These are phyloP conservation scores for Coemansia sp. DNA, from an alignment of 192 early-diverging fungal genomes.

Conservation along the genomic window DNA sequence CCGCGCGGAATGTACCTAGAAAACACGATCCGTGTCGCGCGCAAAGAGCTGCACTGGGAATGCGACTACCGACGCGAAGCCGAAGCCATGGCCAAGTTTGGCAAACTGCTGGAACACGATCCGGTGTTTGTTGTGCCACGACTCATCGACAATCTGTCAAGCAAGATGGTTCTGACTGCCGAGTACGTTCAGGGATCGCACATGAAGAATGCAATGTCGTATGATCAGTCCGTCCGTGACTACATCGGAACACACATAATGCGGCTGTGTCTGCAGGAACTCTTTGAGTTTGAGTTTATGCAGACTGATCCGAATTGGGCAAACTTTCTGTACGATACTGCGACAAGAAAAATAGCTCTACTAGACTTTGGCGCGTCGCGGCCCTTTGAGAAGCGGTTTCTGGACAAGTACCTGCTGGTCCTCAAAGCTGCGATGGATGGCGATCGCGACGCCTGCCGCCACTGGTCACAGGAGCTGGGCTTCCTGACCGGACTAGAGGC, in stretches of 20 bases:
- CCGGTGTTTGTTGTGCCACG: conserved; percentile 68
- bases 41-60: conserved; percentile 88
- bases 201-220: conserved; percentile 61
- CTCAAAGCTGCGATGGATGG: conserved; percentile 69
- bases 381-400: conserved; percentile 72
- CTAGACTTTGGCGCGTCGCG: conserved; percentile 96
- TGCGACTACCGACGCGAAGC: conserved; percentile 92
- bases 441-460: conserved; percentile 72
- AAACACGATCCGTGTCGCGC: conserved; percentile 89
- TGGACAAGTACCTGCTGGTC: conserved; percentile 72
- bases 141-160: conserved; percentile 68
- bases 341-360: conserved; percentile 71
- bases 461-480: conserved; percentile 79
- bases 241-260: conserved; percentile 77
- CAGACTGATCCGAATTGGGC: conserved; percentile 99
- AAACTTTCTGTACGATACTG: conserved; percentile 88
- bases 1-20: conserved; percentile 95
- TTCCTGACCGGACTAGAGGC: conserved; percentile 95
- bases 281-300: conserved; percentile 95
- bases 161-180: conserved; percentile 72
- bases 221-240: conserved; percentile 59
- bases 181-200: conserved; percentile 76
- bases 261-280: conserved; percentile 79
- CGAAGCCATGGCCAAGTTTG: conserved; percentile 70
- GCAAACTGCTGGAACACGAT: conserved; percentile 61